Evolutionary conservation across 345 rosid genomes (phyloP).

Genomic region (Orychophragmus violaceus): DNA sequence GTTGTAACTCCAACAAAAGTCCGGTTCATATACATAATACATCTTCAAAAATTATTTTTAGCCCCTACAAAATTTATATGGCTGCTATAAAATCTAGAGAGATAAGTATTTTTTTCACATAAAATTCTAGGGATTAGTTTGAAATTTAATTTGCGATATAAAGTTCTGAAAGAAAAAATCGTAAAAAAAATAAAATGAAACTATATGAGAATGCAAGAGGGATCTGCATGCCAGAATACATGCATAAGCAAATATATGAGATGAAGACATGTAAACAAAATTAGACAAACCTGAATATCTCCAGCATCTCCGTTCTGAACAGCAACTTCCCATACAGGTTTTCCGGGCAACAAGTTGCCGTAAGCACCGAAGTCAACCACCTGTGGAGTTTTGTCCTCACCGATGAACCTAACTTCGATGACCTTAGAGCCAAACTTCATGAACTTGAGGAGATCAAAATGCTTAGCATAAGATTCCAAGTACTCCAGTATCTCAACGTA

Average conservation of each 20-base stretch:
- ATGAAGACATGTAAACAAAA: not conserved
- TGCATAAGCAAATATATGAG: not conserved
- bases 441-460: constrained; percentile 55
- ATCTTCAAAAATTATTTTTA: not conserved
- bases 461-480: constrained; percentile 63
- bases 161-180: not conserved
- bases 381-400: constrained; percentile 28
- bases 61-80: not conserved
- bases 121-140: not conserved
- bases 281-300: constrained; percentile 45
- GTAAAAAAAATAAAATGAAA: not conserved
- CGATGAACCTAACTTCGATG: constrained; percentile 49
- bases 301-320: constrained; percentile 48
- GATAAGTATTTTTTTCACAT: not conserved
- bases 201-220: not conserved
- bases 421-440: constrained; percentile 68
- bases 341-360: constrained; percentile 48
- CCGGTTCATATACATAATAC: not conserved
- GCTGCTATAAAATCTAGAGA: not conserved
- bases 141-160: not conserved
- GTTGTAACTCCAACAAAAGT: not conserved
- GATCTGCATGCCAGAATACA: constrained; percentile 1
- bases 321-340: constrained; percentile 76
- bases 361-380: constrained; percentile 18
- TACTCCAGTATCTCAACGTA: constrained; percentile 60